A percentile compares a stretch with the other conserved stretches of the same genome.
These are phyloP conservation scores for Lachancea thermotolerans DNA, from an alignment of 805 yeast genomes.

Conservation along the genomic window DNA sequence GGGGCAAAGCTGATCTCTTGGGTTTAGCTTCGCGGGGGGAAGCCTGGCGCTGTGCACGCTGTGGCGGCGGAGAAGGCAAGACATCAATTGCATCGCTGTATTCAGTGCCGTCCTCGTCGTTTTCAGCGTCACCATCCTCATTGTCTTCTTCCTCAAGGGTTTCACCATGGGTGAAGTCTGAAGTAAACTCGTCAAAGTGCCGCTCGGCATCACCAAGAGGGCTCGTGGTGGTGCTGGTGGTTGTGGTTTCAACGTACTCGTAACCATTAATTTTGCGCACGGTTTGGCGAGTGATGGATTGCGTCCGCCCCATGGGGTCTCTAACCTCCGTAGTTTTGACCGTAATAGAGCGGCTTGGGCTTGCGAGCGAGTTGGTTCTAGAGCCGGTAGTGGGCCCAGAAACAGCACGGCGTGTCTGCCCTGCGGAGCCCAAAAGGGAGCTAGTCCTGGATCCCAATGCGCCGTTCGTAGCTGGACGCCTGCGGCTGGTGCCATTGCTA, in stretches of 20 bases:
- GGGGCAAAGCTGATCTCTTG: slow-evolving; percentile 2
- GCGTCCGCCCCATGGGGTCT: slow-evolving; percentile 46
- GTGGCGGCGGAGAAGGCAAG: slow-evolving; percentile 6
- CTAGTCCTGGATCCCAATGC: not conserved
- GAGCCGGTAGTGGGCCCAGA: slow-evolving; percentile 9
- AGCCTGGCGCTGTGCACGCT: not conserved
- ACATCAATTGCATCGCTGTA: slow-evolving; percentile 27
- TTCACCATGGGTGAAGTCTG: slow-evolving; percentile 5
- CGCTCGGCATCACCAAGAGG: slow-evolving; percentile 22
- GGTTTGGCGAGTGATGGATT: slow-evolving; percentile 48
- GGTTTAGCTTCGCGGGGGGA: not conserved
- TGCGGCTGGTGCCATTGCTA: not conserved
- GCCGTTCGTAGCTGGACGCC: not conserved
- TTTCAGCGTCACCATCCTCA: slow-evolving; percentile 4
- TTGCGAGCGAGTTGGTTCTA: slow-evolving; percentile 20
- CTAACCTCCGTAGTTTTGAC: slow-evolving; percentile 45
- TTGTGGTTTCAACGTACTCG: slow-evolving; percentile 44
- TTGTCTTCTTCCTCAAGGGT: slow-evolving; percentile 6
- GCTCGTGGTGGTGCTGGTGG: slow-evolving; percentile 30
- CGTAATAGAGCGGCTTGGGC: slow-evolving; percentile 26
- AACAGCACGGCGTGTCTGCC: not conserved
- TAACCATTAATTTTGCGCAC: slow-evolving; percentile 43
- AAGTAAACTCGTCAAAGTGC: slow-evolving; percentile 28
- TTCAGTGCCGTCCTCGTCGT: slow-evolving; percentile 8
- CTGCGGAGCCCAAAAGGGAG: not conserved